Evolutionary conservation across 2,329 filamentous ascomycete species (phyloP), one percentile per base, ranked within the genome.

Genomic region (Sporothrix protearum): DNA sequence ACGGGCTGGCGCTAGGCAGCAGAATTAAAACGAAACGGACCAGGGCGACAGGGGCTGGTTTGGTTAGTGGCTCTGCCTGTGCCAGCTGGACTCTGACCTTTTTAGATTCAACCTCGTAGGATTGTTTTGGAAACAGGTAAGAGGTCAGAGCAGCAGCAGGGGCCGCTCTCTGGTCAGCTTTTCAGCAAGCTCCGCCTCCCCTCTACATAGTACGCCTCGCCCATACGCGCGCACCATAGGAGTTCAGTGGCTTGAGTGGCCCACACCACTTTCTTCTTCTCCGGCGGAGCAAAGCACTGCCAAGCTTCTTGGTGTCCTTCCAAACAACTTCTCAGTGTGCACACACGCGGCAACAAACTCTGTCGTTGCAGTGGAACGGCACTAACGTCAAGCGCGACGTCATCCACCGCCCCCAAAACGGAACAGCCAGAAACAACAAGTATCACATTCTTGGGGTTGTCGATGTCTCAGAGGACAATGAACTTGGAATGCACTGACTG

Each of bases 1-100:
- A 25, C 57, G 22, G n/a, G 57, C 14, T 22, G 57, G n/a, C 57
- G 36, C 57, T 42, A 63, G 57, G 57, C 57, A 63, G n/a, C 57
- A 63, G 10, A 63, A 42, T 63, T 7, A 33, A 57, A 19, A 33
- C 28, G 57, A 63, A 42, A 63, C 57, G n/a, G 10, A 42, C 6
- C 14, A 9, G 30, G 55, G 55, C 14, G 14, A 12, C 22, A 16
- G 53, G 53, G 28, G 49, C 14, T 10, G 39, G 39, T 8, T 12
- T 8, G 14, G 39, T 42, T 42, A 12, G 39, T 42, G 39, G 36
- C 36, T 36, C 36, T 36, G 36, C 36, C 4, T 36, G 39, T 42
- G 39, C 6, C 39, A 42, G 9, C 9, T 10, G 9, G 39, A 7
- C 47, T n/a, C n/a, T n/a, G n/a, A n/a, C n/a, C n/a, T n/a, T n/a